A percentile compares a stretch with the other conserved stretches of the same genome.
Conservation (phyloP, 2,329 filamentous ascomycete species). For the Sphaerulina populicola region DNA sequence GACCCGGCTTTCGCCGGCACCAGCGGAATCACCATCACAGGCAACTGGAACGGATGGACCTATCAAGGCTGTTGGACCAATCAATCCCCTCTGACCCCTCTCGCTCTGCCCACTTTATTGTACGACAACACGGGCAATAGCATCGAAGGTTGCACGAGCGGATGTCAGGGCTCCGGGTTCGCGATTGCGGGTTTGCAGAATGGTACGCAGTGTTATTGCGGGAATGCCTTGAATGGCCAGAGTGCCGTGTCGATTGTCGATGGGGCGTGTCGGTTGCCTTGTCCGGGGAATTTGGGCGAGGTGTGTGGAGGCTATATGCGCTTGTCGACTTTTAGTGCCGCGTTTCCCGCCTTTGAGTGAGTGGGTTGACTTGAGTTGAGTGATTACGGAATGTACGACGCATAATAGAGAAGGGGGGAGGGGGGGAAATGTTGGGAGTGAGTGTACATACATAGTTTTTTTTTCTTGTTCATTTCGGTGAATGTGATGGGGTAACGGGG, state of each 20-base stretch:
- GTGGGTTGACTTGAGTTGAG: background rate
- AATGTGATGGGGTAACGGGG: too few relatives aligned
- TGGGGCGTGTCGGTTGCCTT: conserved; percentile 25
- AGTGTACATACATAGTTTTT: too few relatives aligned
- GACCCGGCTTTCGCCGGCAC: background rate
- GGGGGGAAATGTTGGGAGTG: too few relatives aligned
- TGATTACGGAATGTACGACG: background rate
- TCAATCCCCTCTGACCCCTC: conserved; percentile 14
- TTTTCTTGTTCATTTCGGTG: too few relatives aligned
- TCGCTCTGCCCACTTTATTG: conserved; percentile 22
- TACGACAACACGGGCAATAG: conserved; percentile 22
- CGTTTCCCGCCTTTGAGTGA: conserved; percentile 12
- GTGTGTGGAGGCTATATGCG: conserved; percentile 26
- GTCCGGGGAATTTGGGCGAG: conserved; percentile 27
- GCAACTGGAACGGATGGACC: conserved; percentile 23
- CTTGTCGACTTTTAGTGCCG: conserved; percentile 23
- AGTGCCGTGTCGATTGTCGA: conserved; percentile 24
- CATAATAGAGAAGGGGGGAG: too few relatives aligned
- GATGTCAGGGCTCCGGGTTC: conserved; percentile 27
- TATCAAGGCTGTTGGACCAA: conserved; percentile 33
- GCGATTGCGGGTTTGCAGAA: conserved; percentile 31
- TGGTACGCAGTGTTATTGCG: conserved; percentile 30
- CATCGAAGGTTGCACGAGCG: conserved; percentile 26
- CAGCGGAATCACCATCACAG: conserved; percentile 5
- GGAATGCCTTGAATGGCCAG: conserved; percentile 23